Conservation (phyloP, 2,329 filamentous ascomycete species). For the Podosphaera fusca region DNA sequence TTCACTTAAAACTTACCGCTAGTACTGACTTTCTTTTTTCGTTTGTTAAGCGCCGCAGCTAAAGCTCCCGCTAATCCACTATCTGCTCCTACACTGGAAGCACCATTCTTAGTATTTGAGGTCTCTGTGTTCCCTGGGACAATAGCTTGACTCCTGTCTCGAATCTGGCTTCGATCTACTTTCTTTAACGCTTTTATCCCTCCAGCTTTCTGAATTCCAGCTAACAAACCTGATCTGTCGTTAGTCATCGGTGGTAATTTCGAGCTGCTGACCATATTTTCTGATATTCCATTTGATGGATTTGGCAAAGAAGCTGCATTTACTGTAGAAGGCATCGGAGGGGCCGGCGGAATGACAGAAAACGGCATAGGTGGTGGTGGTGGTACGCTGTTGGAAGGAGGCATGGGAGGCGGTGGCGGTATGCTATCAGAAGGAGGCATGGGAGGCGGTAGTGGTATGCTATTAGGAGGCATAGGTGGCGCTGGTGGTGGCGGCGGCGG, state of each 20-base stretch:
- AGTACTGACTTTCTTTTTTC: constrained; percentile 84
- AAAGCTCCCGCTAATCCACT: constrained; percentile 61
- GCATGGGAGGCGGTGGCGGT: constrained; percentile 20
- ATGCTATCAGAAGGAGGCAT: constrained; percentile 15
- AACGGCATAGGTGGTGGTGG: constrained; percentile 25
- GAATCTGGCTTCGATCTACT: constrained; percentile 45
- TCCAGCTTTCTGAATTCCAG: constrained; percentile 48
- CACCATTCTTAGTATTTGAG: constrained; percentile 21
- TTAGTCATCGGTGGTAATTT: constrained; percentile 22
- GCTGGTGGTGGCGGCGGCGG: constrained; percentile 17
- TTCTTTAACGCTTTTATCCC: constrained; percentile 50
- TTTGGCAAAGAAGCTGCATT: not conserved
- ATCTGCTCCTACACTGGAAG: constrained; percentile 29
- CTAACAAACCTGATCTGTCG: constrained; percentile 36
- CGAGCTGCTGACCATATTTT: constrained; percentile 30
- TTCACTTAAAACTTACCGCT: constrained; percentile 47
- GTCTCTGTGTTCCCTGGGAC: constrained; percentile 24
- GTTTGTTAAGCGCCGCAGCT: constrained; percentile 51
- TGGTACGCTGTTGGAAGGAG: constrained; percentile 20
- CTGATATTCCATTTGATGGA: constrained; percentile 32
- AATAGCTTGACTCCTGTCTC: constrained; percentile 43
- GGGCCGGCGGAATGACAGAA: constrained; percentile 15
- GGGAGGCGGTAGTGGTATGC: constrained; percentile 19
- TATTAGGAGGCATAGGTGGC: constrained; percentile 16
- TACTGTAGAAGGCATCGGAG: constrained; percentile 29